Evolutionary conservation across 2,329 filamentous ascomycete species (phyloP).

Genomic region (Lasiodiplodia hormozganensis): DNA sequence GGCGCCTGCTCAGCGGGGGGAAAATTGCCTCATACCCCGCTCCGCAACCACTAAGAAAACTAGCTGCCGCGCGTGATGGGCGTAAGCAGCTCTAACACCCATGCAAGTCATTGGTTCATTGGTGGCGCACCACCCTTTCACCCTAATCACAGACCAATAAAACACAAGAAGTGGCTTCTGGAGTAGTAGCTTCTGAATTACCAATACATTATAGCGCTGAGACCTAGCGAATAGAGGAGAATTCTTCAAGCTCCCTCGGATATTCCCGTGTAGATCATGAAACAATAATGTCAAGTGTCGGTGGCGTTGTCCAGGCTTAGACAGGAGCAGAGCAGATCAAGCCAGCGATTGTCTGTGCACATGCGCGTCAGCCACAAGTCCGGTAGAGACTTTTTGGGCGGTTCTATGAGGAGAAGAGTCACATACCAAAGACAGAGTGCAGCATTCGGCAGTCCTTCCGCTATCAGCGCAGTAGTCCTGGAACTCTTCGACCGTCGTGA

Average conservation of each 20-base stretch:
- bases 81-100: neutral
- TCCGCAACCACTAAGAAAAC: neutral
- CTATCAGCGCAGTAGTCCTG: slow-evolving; percentile 15
- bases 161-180: neutral
- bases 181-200: neutral
- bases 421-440: slow-evolving; percentile 25
- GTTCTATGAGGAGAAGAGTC: no score
- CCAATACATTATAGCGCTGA: neutral
- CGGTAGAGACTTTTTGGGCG: no score
- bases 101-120: neutral
- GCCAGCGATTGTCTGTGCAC: slow-evolving; percentile 8
- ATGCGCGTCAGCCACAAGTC: neutral
- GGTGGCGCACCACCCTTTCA: neutral
- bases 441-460: slow-evolving; percentile 25
- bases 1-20: neutral
- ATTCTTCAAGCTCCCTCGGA: neutral
- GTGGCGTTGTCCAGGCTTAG: neutral
- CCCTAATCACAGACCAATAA: neutral
- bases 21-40: neutral
- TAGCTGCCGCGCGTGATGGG: neutral
- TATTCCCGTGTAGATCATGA: neutral
- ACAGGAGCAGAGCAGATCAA: slow-evolving; percentile 12
- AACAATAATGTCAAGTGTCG: neutral
- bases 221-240: neutral
- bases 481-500: slow-evolving; percentile 12